These are phyloP conservation scores for Apiospora saccharicola DNA, from an alignment of 2,329 filamentous ascomycete species.

Conservation along the genomic window DNA sequence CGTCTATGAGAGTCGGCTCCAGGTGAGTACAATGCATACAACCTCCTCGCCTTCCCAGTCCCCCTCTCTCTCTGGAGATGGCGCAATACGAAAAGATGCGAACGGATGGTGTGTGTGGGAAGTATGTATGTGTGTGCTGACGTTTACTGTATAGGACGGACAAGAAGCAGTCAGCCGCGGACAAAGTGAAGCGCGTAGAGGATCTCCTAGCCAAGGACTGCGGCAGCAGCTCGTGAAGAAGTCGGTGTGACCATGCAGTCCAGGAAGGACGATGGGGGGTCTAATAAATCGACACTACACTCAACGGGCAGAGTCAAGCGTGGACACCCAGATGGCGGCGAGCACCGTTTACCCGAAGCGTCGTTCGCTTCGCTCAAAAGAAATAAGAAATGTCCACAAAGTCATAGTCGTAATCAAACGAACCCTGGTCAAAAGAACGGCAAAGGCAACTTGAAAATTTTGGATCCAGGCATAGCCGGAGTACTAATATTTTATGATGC, in stretches of 20 bases:
- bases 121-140: neutral
- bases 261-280: neutral
- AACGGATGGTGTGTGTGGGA: neutral
- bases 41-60: neutral
- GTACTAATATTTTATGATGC: slow-evolving; percentile 10
- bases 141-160: slow-evolving; percentile 68
- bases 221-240: slow-evolving; percentile 12
- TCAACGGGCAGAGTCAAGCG: neutral
- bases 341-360: neutral
- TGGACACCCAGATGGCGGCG: neutral
- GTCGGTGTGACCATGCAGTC: neutral
- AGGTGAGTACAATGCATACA: slow-evolving; percentile 58
- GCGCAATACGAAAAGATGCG: neutral
- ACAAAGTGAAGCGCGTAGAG: slow-evolving; percentile 75
- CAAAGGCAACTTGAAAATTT: neutral
- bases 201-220: slow-evolving; percentile 52
- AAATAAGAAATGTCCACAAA: neutral
- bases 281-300: too few relatives aligned
- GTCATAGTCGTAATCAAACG: neutral
- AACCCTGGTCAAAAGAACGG: neutral
- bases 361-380: neutral
- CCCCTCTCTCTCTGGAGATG: neutral
- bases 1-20: slow-evolving; percentile 84
- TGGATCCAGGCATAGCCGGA: slow-evolving; percentile 6
- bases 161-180: slow-evolving; percentile 80